Conservation (phyloP, 345 rosid species). For the Aurinia saxatilis region DNA sequence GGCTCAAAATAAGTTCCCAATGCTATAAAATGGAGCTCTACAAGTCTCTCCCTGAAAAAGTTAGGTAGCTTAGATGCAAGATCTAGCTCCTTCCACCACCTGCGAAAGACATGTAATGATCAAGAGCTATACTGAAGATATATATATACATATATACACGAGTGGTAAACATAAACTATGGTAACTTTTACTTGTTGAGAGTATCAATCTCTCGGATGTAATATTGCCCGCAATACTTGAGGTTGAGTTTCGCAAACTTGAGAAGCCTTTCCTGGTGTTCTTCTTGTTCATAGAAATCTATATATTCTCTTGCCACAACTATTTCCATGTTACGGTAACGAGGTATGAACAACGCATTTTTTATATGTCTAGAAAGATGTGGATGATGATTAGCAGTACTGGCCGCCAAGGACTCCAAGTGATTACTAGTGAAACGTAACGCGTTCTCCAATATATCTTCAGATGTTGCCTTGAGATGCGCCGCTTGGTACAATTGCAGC, state of each 20-base stretch:
- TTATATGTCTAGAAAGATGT: neutral
- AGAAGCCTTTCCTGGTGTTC: no score
- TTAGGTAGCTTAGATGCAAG: neutral
- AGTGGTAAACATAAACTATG: no score
- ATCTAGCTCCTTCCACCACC: constrained; percentile 12
- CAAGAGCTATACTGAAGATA: neutral
- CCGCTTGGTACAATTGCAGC: neutral
- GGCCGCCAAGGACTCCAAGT: neutral
- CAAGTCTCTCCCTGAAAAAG: neutral
- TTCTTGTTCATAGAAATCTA: constrained; percentile 7
- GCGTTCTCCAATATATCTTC: no score
- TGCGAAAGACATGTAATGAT: neutral
- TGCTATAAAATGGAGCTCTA: neutral
- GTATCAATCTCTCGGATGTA: neutral
- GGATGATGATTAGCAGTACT: neutral
- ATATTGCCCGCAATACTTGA: neutral
- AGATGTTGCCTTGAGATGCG: neutral
- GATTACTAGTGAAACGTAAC: no score
- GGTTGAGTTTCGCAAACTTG: no score
- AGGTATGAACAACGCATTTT: neutral
- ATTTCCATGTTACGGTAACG: neutral
- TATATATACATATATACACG: no score
- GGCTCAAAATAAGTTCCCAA: neutral
- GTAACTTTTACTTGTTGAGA: neutral
- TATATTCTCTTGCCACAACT: neutral